Evolutionary conservation across 495 filamentous ascomycete genomes (phyloP).

Genomic region (Ramalina intermedia): DNA sequence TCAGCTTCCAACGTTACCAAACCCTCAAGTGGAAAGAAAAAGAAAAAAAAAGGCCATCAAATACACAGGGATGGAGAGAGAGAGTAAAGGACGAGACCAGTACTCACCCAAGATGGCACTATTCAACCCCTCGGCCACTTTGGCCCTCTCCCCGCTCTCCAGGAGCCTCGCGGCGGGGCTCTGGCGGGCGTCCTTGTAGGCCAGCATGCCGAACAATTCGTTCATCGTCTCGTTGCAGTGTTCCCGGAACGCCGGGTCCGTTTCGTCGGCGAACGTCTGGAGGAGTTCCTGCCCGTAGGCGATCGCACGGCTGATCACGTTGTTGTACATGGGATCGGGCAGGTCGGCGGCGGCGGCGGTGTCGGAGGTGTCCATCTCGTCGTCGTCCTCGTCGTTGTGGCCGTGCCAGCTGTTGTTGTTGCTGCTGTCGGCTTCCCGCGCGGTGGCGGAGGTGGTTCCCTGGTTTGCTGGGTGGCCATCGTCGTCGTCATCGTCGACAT

Average conservation of each 20-base stretch:
- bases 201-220: slow-evolving; percentile 80
- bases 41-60: no score
- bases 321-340: slow-evolving; percentile 29
- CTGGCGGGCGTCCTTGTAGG: slow-evolving; percentile 66
- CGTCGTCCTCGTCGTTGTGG: slow-evolving; percentile 28
- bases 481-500: slow-evolving; percentile 49
- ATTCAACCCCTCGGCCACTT: slow-evolving; percentile 88
- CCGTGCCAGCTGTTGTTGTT: no score
- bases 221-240: slow-evolving; percentile 61
- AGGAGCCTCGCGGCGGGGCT: slow-evolving; percentile 64
- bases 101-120: slow-evolving; percentile 77
- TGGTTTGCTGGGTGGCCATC: slow-evolving; percentile 19
- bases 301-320: slow-evolving; percentile 53
- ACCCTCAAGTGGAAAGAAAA: no score
- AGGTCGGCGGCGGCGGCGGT: slow-evolving; percentile 11
- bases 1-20: not conserved
- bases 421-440: slow-evolving; percentile 15
- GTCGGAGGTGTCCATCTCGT: slow-evolving; percentile 42
- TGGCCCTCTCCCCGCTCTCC: slow-evolving; percentile 56
- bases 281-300: slow-evolving; percentile 69
- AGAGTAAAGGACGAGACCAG: not conserved
- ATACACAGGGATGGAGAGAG: no score
- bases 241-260: slow-evolving; percentile 21
- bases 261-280: slow-evolving; percentile 59
- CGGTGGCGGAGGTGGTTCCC: slow-evolving; percentile 21